Base-by-base conservation (phyloP, 2,329 filamentous ascomycete species). In the Xylariales sp. region DNA sequence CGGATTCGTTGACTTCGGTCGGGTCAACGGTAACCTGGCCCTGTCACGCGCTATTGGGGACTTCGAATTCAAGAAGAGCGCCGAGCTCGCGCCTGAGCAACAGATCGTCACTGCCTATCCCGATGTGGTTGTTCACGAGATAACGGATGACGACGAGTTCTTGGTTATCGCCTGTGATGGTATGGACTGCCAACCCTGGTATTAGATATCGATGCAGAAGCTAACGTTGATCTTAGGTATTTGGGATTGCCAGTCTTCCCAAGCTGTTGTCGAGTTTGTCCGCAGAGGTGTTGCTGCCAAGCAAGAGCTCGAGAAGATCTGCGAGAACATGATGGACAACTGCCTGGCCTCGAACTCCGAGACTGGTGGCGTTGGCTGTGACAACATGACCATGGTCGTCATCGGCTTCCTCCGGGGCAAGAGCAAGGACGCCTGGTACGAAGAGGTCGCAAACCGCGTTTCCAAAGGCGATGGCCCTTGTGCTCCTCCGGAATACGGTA, bases 321-420 rank as follows among this genome's bases (percentile, higher is more conserved):
- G 91, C 66, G 93, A 98, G 70, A 98, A 98, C 71, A 95, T 98
- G 88, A 98, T 98, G 93, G 91, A 98, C 73, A 98, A 97, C 72
- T 98, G 93, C 63, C 76, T 98, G 51, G 90, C 93, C 29, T 95
- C 90, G 47, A 97, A 95, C 77, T 95, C 90, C 52, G 93, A 98
- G 69, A 96, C 91, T 22, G 93, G 93, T 42, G 93, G 93, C 49
- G 91, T 98, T 47, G 93, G 93, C 47, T 98, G 93, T 65, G 93
- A 98, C 73, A 98, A 98, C 74, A 98, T 98, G 93, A 98, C 93
- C 53, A 97, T 98, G 86, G 73, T 84, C 55, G 78, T 98, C 51
- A 72, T 98, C 59, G 93, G 85, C 52, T 81, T 98, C 61, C 78
- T 98, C 53, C 81, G 87, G 59, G 93, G 91, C 64, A 89, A 87